Evolutionary conservation across 257 asterid species (phyloP), one percentile per base, ranked within the genome.

Genomic region (Gardenia jasminoides): DNA sequence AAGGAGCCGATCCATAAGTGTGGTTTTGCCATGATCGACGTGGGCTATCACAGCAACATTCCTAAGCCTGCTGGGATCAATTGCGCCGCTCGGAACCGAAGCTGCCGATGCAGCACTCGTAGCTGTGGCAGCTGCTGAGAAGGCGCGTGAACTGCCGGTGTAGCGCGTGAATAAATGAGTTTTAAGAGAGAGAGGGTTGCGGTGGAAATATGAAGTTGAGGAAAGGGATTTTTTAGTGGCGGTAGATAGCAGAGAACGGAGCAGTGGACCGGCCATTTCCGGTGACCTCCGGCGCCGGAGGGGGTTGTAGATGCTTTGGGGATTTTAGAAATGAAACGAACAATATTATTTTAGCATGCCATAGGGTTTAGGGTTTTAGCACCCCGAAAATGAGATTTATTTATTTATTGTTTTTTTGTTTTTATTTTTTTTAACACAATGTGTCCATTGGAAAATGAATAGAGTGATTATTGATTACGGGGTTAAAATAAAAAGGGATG

Each of bases 21-120:
- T 96, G 59, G 99, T 96, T 87, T 96, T 93, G 24, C 99, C 99
- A 79, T 96, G 99, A 83, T 96, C 99, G 5, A 96, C 99, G 72
- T 93, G 99, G 58, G 98, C 99, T 66, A 96, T 96, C 56, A 96
- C 99, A 6, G 99, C 98, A 8, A 96, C 97, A 75, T 96, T 96
- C 78, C 99, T 80, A 48, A 96, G 94, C 58, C 84, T 88, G 68
- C 78, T 67, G 1, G 99, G 96, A 36, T 92, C 99, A 62, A 92
- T 54, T 3, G 73, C 92, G 65, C 83, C 83, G 59, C 76, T 83
- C 22, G 86, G 67, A 39, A 80, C 78, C 46, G 82, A 82, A 10
- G 86, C 83, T 43, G 86, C 43, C 15, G 92, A 70, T 50, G 87
- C 71, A 30, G 92, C 75, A 30, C 90, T 44, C 54, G 94, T 80